Base-by-base conservation (phyloP, 257 asterid genomes). In the Catharanthus roseus region DNA sequence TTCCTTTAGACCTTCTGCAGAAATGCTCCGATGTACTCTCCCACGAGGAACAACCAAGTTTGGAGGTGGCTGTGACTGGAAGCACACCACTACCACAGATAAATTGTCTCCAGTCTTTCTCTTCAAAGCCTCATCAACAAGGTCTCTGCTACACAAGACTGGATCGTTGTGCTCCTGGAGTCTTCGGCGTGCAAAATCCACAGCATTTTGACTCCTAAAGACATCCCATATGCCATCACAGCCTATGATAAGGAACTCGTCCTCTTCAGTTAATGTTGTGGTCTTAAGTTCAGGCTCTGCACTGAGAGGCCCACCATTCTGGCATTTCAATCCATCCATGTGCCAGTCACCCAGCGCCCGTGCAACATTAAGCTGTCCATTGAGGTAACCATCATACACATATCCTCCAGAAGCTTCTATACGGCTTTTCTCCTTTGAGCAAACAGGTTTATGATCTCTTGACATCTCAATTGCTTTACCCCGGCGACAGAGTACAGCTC, bases 291-390 rank as follows among this genome's bases (percentile, higher is more conserved):
- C 99, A 11, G 99, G 99, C 74, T 91, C 96, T 11, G 96, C 96
- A 36, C 87, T 88, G n/a, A 93, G 95, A n/a, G 97, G 99, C 3
- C 99, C 97, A 31, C 96, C 93, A 10, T 80, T 87, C 10, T 36
- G 70, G 26, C 77, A 64, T 75, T 95, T 95, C 77, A 93, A 65
- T 53, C 92, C 97, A 70, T 95, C 97, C 88, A 95, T 81, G 76
- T 91, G 99, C 97, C 97, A 95, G 70, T 95, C 93, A 41, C 99
- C 99, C 29, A 95, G 61, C 34, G 99, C 97, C 67, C 99, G 97
- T 54, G 99, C 95, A 7, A 95, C 97, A 28, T 87, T 89, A 50
- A 95, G 90, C 64, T 91, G 97, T 49, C 97, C 97, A 18, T 95
- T 95, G 55, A 95, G 96, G 74, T 95, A 95, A 34, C 96, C 99